Conservation (phyloP, 345 rosid species). For the Eucalyptus melliodora region DNA sequence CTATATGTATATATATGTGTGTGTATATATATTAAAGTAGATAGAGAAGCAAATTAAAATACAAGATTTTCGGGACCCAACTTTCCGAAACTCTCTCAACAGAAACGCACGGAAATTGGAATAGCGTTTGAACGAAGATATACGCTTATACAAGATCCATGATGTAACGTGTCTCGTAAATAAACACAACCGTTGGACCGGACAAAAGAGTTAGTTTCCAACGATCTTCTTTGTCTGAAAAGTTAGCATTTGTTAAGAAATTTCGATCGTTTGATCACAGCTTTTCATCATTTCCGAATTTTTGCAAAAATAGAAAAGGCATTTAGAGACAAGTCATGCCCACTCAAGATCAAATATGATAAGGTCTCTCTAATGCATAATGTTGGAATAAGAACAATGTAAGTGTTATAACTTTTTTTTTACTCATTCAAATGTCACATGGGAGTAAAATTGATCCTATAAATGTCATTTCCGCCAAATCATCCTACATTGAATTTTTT, state of each 20-base stretch:
- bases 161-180: neutral
- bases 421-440: too few relatives aligned
- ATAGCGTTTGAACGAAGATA: neutral
- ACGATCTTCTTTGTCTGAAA: neutral
- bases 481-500: too few relatives aligned
- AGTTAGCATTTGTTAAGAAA: neutral
- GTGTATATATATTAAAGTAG: too few relatives aligned
- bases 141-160: neutral
- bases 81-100: too few relatives aligned
- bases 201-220: neutral
- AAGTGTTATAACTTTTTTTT: too few relatives aligned
- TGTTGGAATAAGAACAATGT: rapidly evolving
- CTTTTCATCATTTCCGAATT: neutral
- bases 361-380: neutral
- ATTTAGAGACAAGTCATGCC: neutral
- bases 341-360: neutral
- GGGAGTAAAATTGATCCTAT: too few relatives aligned
- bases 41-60: too few relatives aligned
- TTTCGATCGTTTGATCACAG: neutral
- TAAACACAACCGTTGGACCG: neutral
- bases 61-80: too few relatives aligned
- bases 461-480: too few relatives aligned
- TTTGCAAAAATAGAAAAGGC: neutral
- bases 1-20: too few relatives aligned
- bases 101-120: too few relatives aligned